Evolutionary conservation across 2,329 filamentous ascomycete genomes (phyloP), one percentile per base, ranked within the genome.

Genomic region (Lachnellula hyalina): DNA sequence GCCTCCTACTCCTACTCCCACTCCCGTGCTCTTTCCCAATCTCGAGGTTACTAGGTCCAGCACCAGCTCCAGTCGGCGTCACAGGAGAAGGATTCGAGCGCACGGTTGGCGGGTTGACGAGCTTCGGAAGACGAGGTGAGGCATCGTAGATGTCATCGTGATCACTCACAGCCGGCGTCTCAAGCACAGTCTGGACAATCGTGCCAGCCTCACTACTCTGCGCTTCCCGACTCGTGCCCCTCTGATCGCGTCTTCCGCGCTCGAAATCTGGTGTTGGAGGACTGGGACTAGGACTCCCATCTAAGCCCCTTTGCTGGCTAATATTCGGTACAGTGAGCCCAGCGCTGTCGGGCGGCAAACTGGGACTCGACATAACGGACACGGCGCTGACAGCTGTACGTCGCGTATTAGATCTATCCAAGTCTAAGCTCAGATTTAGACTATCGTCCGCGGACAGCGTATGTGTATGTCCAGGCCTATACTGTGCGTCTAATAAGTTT

Each of bases 111-210:
- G 23, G 4, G n/a, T 51, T 40, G 6, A 45, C 42, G 35, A 19
- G 25, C 19, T 59, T 57, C 5, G 61, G 60, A 25, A 64, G 47
- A 23, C 61, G 57, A 2, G 72, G 71, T 23, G 65, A 68, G 15
- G 70, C 69, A 35, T 68, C 63, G 58, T 74, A 73, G 6, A 74
- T 60, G 52, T 72, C 67, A 7, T 71, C 68, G 2, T 51, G 28
- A 32, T 32, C 28, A 9, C 28, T 32, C 28, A 32, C 28, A 32
- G 28, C 28, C 28, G 28, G 28, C 28, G 28, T 32, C 15, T 17
- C 35, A 19, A 48, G 15, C 28, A 23, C 47, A 25, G 36, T 55
- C 49, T 14, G 53, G 9, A 32, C 28, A 32, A 32, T 32, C 28
- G 28, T 32, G 2, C 28, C 28, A 9, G 28, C 28, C 9, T 32